Evolutionary conservation across 108 stramenopile genomes (phyloP).

Genomic region (Licmophora abbreviata): DNA sequence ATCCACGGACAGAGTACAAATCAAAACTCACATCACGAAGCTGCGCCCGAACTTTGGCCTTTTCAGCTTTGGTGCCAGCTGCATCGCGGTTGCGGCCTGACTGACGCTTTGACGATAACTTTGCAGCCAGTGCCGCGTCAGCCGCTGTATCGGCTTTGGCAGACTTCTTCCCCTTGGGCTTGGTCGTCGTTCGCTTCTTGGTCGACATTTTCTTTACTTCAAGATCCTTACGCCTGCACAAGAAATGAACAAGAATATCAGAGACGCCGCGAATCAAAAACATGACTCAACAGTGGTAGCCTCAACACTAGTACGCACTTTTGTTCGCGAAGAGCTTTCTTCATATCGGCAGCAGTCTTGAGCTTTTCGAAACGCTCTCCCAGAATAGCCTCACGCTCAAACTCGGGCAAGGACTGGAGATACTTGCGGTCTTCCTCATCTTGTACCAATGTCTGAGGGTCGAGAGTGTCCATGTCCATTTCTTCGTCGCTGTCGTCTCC

Average conservation of each 20-base stretch:
- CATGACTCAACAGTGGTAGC: slow-evolving; percentile 12
- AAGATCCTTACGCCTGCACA: slow-evolving; percentile 29
- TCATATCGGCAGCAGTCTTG: slow-evolving; percentile 81
- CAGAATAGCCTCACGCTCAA: slow-evolving; percentile 84
- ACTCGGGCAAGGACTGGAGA: slow-evolving; percentile 71
- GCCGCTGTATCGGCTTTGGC: slow-evolving; percentile 33
- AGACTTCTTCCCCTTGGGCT: slow-evolving; percentile 27
- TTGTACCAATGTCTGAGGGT: slow-evolving; percentile 59
- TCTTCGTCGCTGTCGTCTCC: slow-evolving; percentile 53
- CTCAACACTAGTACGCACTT: no score
- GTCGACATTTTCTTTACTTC: slow-evolving; percentile 29
- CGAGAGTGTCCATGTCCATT: slow-evolving; percentile 72
- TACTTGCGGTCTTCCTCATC: slow-evolving; percentile 75
- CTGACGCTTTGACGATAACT: slow-evolving; percentile 43
- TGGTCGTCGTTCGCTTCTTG: slow-evolving; percentile 9
- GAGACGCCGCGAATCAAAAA: slow-evolving; percentile 2
- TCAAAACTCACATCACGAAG: slow-evolving; percentile 40
- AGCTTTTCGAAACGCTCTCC: slow-evolving; percentile 84
- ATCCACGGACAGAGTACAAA: background rate
- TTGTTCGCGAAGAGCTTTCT: slow-evolving; percentile 62
- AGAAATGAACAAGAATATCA: background rate
- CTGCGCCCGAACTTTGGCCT: slow-evolving; percentile 62
- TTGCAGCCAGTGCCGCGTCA: slow-evolving; percentile 55
- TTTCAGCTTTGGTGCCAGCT: slow-evolving; percentile 63
- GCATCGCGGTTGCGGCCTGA: slow-evolving; percentile 66